These are phyloP conservation scores for Wallacemonas sp. DNA, from an alignment of 208 protist species.

Conservation along the genomic window DNA sequence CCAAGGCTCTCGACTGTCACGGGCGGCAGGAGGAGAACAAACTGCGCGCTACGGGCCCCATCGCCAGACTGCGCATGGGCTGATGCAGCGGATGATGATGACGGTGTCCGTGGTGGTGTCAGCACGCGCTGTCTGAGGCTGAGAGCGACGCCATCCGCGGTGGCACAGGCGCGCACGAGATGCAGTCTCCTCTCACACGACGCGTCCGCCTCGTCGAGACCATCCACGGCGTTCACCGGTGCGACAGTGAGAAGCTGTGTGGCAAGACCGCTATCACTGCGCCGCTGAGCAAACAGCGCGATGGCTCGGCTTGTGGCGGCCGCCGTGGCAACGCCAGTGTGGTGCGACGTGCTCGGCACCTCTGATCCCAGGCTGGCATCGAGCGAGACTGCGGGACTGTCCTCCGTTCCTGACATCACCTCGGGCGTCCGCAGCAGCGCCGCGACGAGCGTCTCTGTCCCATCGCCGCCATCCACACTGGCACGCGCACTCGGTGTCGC, in stretches of 20 bases:
- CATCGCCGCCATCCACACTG: conserved; percentile 16
- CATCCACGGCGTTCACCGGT: not conserved
- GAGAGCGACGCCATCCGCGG: conserved; percentile 30
- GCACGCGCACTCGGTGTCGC: conserved; percentile 7
- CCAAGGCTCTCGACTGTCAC: conserved; percentile 40
- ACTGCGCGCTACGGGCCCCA: not conserved
- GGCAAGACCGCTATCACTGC: not conserved
- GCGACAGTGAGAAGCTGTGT: conserved; percentile 11
- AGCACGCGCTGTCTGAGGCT: conserved; percentile 11
- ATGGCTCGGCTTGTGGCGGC: not conserved
- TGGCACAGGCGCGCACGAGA: conserved; percentile 25
- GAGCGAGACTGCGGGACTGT: no score
- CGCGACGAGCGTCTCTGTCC: conserved; percentile 35
- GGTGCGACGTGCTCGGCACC: no score
- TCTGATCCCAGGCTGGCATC: no score
- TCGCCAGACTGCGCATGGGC: no score
- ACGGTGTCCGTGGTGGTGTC: not conserved
- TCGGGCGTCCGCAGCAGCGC: conserved; percentile 35
- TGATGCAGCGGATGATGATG: no score
- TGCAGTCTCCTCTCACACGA: not conserved
- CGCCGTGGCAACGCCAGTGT: not conserved
- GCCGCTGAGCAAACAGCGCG: conserved; percentile 14
- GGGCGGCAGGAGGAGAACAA: conserved; percentile 26
- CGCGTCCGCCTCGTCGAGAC: not conserved
- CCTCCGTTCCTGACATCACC: no score